Evolutionary conservation across 2,329 filamentous ascomycete genomes (phyloP).

Genomic region (Alternaria sp.): DNA sequence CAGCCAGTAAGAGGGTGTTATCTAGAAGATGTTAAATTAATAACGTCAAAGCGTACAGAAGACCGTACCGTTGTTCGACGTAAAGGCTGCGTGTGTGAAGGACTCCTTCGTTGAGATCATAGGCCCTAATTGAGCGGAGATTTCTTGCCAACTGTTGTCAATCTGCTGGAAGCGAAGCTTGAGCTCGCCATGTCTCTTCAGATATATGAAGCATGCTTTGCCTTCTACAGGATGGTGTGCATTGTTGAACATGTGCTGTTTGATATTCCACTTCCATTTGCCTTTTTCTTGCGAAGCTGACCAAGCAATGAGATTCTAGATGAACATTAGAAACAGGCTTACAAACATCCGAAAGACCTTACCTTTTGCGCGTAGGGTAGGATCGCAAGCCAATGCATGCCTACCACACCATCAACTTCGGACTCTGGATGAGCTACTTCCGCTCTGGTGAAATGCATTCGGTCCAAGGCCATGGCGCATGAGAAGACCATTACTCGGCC

Average conservation of each 20-base stretch:
- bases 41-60: background rate
- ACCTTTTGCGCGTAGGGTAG: constrained; percentile 51
- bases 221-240: constrained; percentile 74
- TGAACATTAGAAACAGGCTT: constrained; percentile 4
- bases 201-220: constrained; percentile 76
- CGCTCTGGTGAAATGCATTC: constrained; percentile 66
- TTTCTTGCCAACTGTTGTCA: constrained; percentile 74
- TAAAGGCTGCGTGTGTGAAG: constrained; percentile 51
- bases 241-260: constrained; percentile 68
- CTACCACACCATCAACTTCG: constrained; percentile 79
- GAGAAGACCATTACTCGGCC: constrained; percentile 79
- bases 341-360: background rate
- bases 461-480: constrained; percentile 75
- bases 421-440: constrained; percentile 73
- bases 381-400: constrained; percentile 78
- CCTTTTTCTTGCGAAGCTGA: constrained; percentile 49
- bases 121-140: constrained; percentile 74
- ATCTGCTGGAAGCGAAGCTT: constrained; percentile 80
- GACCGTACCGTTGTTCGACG: constrained; percentile 76
- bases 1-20: constrained; percentile 65
- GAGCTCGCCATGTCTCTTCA: constrained; percentile 76
- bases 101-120: constrained; percentile 65
- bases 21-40: constrained; percentile 32
- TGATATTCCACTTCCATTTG: constrained; percentile 73
- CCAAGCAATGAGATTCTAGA: constrained; percentile 46